These are phyloP conservation scores for Cytospora piceae DNA, from an alignment of 2,329 filamentous ascomycete species.

Conservation along the genomic window DNA sequence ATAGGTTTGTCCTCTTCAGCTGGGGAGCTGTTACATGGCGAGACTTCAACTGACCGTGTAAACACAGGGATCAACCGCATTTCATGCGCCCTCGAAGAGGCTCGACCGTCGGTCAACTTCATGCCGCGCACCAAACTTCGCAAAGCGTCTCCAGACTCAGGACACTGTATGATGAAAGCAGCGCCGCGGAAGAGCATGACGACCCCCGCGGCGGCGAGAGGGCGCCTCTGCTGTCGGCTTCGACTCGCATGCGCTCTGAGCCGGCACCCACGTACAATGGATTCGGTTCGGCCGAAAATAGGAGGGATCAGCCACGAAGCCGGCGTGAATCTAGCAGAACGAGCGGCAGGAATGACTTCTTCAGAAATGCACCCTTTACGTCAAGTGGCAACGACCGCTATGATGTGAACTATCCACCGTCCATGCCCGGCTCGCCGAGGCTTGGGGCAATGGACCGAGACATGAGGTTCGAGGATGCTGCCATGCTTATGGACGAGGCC, in stretches of 20 bases:
- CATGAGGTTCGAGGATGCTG: slow-evolving; percentile 66
- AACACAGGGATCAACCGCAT: slow-evolving; percentile 58
- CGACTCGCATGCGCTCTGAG: slow-evolving; percentile 44
- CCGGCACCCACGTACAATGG: slow-evolving; percentile 35
- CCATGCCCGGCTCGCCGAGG: slow-evolving; percentile 64
- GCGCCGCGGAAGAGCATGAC: slow-evolving; percentile 54
- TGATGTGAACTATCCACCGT: slow-evolving; percentile 71
- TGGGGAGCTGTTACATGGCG: neutral
- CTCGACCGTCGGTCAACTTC: slow-evolving; percentile 50
- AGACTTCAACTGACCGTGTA: slow-evolving; percentile 30
- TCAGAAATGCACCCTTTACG: slow-evolving; percentile 35
- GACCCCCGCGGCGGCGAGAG: slow-evolving; percentile 52
- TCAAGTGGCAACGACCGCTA: slow-evolving; percentile 49
- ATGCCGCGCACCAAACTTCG: slow-evolving; percentile 37
- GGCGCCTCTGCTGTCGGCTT: slow-evolving; percentile 56
- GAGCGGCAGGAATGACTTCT: slow-evolving; percentile 49
- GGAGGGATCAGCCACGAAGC: slow-evolving; percentile 41
- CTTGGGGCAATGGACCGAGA: slow-evolving; percentile 55
- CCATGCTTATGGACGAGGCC: slow-evolving; percentile 70
- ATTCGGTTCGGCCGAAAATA: slow-evolving; percentile 50
- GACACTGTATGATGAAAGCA: slow-evolving; percentile 41
- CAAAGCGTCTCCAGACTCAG: slow-evolving; percentile 35
- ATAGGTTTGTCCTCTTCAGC: slow-evolving; percentile 62
- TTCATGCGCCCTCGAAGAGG: slow-evolving; percentile 66
- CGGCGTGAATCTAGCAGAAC: slow-evolving; percentile 56